Percentiles rank a stretch among this genome's conserved stretches.
These are phyloP conservation scores for Coemansia sp. DNA, from an alignment of 192 early-diverging fungal species.

Conservation along the genomic window DNA sequence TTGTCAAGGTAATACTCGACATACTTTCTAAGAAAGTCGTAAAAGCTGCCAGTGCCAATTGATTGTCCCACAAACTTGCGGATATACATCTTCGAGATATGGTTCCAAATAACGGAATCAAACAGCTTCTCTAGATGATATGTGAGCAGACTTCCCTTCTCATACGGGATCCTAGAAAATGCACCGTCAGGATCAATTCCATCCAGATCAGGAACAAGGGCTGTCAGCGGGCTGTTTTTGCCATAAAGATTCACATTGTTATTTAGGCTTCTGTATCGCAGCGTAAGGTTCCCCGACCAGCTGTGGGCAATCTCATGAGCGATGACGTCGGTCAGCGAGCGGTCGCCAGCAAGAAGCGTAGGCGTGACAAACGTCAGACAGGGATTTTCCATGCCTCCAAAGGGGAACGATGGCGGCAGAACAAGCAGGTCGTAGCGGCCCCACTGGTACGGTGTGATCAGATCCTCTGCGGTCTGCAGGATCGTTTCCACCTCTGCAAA, in stretches of 20 bases:
- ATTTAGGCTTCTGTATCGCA: slow-evolving; percentile 75
- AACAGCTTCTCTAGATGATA: slow-evolving; percentile 92
- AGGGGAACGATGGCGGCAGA: slow-evolving; percentile 86
- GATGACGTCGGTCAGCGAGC: slow-evolving; percentile 90
- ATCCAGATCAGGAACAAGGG: slow-evolving; percentile 71
- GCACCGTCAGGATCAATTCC: slow-evolving; percentile 82
- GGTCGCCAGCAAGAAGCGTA: slow-evolving; percentile 92
- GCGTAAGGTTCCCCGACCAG: slow-evolving; percentile 57
- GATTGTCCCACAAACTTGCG: slow-evolving; percentile 80
- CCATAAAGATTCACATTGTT: slow-evolving; percentile 71
- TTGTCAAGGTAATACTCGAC: slow-evolving; percentile 70
- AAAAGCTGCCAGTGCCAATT: slow-evolving; percentile 88
- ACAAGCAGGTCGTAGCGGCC: slow-evolving; percentile 93
- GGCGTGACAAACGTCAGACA: slow-evolving; percentile 98
- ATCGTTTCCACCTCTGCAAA: slow-evolving; percentile 78
- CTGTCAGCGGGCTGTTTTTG: slow-evolving; percentile 63
- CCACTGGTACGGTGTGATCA: slow-evolving; percentile 93
- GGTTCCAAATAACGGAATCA: slow-evolving; percentile 71
- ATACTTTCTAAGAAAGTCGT: slow-evolving; percentile 74
- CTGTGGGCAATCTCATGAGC: slow-evolving; percentile 90
- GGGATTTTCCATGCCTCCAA: slow-evolving; percentile 96
- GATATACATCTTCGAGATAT: slow-evolving; percentile 61
- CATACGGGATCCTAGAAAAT: slow-evolving; percentile 83
- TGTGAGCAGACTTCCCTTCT: slow-evolving; percentile 94
- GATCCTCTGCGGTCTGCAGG: slow-evolving; percentile 64